Evolutionary conservation across 1,139 yeast genomes (phyloP).

Genomic region (Saccharomyces hybrid): DNA sequence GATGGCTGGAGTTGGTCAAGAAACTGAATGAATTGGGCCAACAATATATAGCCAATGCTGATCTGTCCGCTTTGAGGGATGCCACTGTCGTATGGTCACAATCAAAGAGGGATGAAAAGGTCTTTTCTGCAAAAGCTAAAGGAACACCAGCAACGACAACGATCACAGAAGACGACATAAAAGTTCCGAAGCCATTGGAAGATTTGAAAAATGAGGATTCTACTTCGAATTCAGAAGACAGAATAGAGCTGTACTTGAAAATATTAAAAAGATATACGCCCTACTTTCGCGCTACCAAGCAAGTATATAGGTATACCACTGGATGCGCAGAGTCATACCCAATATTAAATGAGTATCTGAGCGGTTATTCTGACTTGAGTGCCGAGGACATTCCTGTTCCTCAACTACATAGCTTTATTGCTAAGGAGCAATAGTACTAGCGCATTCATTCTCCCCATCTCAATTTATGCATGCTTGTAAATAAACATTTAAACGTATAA

Average conservation of each 20-base stretch:
- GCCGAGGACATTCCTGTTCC: conserved; percentile 34
- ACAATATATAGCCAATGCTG: conserved; percentile 67
- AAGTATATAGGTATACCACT: conserved; percentile 33
- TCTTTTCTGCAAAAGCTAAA: background rate
- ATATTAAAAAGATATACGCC: conserved; percentile 44
- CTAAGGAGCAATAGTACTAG: too few relatives aligned
- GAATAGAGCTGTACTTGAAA: conserved; percentile 49
- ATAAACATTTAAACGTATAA: background rate
- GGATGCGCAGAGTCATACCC: conserved; percentile 33
- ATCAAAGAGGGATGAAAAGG: background rate
- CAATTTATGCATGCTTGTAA: background rate
- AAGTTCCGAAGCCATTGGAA: background rate
- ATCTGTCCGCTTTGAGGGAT: conserved; percentile 80
- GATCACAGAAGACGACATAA: background rate
- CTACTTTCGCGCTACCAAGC: conserved; percentile 39
- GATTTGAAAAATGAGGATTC: background rate
- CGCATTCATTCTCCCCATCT: too few relatives aligned
- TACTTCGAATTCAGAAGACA: conserved; percentile 27
- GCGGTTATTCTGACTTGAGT: conserved; percentile 21
- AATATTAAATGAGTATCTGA: conserved; percentile 5
- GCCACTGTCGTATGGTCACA: conserved; percentile 49
- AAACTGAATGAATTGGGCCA: conserved; percentile 48
- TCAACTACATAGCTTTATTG: too few relatives aligned
- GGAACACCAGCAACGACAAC: background rate
- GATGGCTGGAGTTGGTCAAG: conserved; percentile 53